Conservation (phyloP, 176 grass and related monocot genomes). For the Phoenix roebelenii region DNA sequence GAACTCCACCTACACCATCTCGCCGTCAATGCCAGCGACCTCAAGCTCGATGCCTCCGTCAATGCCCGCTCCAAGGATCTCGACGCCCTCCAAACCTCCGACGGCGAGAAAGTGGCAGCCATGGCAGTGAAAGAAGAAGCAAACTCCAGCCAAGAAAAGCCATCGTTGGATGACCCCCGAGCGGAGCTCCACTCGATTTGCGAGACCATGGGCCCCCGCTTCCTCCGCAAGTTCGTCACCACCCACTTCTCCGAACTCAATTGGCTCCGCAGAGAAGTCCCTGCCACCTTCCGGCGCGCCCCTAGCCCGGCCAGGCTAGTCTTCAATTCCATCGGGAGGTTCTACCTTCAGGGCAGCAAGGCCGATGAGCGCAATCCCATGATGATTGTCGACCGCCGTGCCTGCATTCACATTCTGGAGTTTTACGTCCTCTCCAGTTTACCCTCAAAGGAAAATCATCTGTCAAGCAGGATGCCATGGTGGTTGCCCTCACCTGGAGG, state of each 20-base stretch:
- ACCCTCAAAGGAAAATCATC: slow-evolving; percentile 15
- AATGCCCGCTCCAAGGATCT: slow-evolving; percentile 5
- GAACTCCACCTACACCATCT: no score
- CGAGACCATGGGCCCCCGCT: slow-evolving; percentile 20
- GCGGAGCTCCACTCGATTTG: slow-evolving; percentile 21
- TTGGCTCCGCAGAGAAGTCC: slow-evolving; percentile 32
- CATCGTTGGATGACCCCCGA: background rate
- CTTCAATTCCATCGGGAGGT: slow-evolving; percentile 32
- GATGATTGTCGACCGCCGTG: slow-evolving; percentile 20
- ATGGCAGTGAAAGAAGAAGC: background rate
- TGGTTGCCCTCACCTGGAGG: slow-evolving; percentile 35
- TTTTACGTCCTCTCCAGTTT: slow-evolving; percentile 46
- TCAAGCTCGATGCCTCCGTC: slow-evolving; percentile 23
- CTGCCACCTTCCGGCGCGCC: slow-evolving; percentile 23
- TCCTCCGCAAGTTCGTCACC: slow-evolving; percentile 32
- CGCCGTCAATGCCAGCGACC: no score
- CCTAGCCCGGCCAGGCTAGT: slow-evolving; percentile 41
- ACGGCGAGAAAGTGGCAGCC: background rate
- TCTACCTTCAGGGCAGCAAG: slow-evolving; percentile 31
- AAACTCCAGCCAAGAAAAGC: no score
- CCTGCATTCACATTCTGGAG: slow-evolving; percentile 47
- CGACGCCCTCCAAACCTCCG: background rate
- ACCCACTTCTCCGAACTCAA: slow-evolving; percentile 16
- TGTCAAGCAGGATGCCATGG: slow-evolving; percentile 6
- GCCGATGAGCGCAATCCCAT: slow-evolving; percentile 21